Conservation (phyloP, 495 filamentous ascomycete species). For the Thermochaetoides thermophila region DNA sequence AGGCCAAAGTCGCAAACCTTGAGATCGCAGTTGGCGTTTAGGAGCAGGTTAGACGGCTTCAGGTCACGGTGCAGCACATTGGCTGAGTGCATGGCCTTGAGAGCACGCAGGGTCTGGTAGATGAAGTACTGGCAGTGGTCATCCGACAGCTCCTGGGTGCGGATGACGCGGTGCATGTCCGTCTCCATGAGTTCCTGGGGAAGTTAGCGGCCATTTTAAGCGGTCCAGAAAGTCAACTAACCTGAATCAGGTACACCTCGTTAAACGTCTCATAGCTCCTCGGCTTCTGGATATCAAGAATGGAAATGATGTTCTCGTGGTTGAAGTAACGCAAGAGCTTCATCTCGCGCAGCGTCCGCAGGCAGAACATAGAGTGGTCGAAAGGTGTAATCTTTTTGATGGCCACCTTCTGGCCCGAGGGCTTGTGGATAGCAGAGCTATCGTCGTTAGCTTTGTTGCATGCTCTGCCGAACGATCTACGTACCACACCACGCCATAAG, state of each 20-base stretch:
- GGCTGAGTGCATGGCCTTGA: constrained; percentile 98
- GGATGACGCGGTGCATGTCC: constrained; percentile 98
- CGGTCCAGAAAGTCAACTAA: too few relatives aligned
- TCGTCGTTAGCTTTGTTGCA: constrained; percentile 3
- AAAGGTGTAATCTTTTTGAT: constrained; percentile 99
- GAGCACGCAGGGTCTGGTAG: constrained; percentile 93
- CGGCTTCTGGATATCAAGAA: constrained; percentile 97
- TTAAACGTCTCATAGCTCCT: constrained; percentile 90
- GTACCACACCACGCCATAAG: constrained; percentile 98
- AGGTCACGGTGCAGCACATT: constrained; percentile 96
- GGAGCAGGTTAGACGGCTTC: constrained; percentile 89
- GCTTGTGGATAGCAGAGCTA: constrained; percentile 96
- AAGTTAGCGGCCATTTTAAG: not conserved
- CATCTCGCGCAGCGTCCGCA: constrained; percentile 96
- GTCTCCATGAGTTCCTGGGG: constrained; percentile 96
- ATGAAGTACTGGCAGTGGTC: constrained; percentile 99
- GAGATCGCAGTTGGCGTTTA: constrained; percentile 98
- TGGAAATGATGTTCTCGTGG: constrained; percentile 99
- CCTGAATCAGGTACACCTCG: constrained; percentile 98
- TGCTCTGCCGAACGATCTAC: constrained; percentile 12
- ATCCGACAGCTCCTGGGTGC: constrained; percentile 95
- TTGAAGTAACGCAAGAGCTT: constrained; percentile 99
- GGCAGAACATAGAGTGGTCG: constrained; percentile 98
- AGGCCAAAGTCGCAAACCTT: constrained; percentile 99
- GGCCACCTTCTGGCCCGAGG: constrained; percentile 94